phyloP scores from a whole-genome alignment of 495 filamentous ascomycete genomes.

The Acidomyces sp. region DNA sequence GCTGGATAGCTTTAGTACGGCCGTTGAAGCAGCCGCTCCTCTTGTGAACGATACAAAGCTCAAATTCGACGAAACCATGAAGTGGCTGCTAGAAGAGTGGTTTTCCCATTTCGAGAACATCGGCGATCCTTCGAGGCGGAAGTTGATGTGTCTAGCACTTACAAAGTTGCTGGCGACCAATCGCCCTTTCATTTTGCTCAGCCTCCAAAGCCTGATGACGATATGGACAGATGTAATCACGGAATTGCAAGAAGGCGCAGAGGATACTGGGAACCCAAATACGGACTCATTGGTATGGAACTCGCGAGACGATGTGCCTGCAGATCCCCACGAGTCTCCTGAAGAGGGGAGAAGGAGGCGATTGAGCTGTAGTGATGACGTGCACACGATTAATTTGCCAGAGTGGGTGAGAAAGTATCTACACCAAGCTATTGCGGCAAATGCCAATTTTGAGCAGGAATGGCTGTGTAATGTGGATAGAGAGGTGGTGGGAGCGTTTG shows the following conservation, averaged over 20 bases:
- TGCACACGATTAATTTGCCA: constrained; percentile 57
- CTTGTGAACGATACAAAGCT: not conserved
- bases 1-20: constrained; percentile 37
- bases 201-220: constrained; percentile 53
- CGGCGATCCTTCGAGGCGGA: constrained; percentile 57
- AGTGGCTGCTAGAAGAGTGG: constrained; percentile 78
- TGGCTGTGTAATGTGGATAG: constrained; percentile 83
- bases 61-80: constrained; percentile 36
- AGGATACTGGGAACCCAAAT: constrained; percentile 29
- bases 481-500: constrained; percentile 61
- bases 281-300: constrained; percentile 28
- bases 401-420: constrained; percentile 58
- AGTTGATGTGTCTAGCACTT: constrained; percentile 68
- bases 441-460: constrained; percentile 55
- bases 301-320: too few species aligned
- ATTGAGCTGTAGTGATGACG: constrained; percentile 49
- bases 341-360: constrained; percentile 44
- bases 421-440: constrained; percentile 46
- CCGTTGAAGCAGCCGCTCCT: constrained; percentile 24
- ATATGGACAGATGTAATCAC: constrained; percentile 57
- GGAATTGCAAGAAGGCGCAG: constrained; percentile 43
- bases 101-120: constrained; percentile 77
- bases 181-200: constrained; percentile 42
- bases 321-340: constrained; percentile 41
- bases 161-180: constrained; percentile 63